A percentile compares a stretch with the other conserved stretches of the same genome.
These are phyloP conservation scores for Neocatenulostroma microsporum DNA, from an alignment of 2,329 filamentous ascomycete genomes.

Conservation along the genomic window DNA sequence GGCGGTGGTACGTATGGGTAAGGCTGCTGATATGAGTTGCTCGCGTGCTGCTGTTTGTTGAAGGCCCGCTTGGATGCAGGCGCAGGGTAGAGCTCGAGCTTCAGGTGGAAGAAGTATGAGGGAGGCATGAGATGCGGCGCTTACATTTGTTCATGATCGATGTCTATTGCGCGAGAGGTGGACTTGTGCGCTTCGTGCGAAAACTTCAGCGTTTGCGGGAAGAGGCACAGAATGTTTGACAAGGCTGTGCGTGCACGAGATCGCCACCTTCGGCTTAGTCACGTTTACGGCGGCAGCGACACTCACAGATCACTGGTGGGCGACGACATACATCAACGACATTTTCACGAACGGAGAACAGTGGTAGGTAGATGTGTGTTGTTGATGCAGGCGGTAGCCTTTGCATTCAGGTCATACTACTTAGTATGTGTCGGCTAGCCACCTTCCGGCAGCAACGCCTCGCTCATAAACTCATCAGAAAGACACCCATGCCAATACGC, in stretches of 20 bases:
- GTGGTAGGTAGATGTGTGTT: too few species aligned
- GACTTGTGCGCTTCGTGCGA: too few species aligned
- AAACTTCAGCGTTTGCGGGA: too few species aligned
- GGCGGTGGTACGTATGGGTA: constrained; percentile 36
- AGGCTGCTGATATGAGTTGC: constrained; percentile 14
- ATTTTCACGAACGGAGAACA: too few species aligned
- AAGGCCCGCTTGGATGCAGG: constrained; percentile 12
- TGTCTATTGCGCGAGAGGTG: not conserved
- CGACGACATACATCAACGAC: too few species aligned
- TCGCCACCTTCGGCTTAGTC: too few species aligned
- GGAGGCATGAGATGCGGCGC: constrained; percentile 59
- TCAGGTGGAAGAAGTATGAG: constrained; percentile 57
- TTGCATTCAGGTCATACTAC: constrained; percentile 5
- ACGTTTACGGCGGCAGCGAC: too few species aligned
- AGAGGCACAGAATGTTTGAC: too few species aligned
- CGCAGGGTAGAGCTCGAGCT: constrained; percentile 50
- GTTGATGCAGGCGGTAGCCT: constrained; percentile 1
- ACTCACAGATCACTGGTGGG: too few species aligned
- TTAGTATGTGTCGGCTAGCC: constrained; percentile 1
- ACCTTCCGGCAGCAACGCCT: not conserved
- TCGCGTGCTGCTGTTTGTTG: constrained; percentile 9
- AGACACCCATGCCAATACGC: not conserved
- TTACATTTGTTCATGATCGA: not conserved
- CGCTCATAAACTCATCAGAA: constrained; percentile 12
- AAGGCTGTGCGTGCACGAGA: too few species aligned